phyloP scores from a whole-genome alignment of 768 basidiomycete genomes.

The Tricholoma hemisulphureum region DNA sequence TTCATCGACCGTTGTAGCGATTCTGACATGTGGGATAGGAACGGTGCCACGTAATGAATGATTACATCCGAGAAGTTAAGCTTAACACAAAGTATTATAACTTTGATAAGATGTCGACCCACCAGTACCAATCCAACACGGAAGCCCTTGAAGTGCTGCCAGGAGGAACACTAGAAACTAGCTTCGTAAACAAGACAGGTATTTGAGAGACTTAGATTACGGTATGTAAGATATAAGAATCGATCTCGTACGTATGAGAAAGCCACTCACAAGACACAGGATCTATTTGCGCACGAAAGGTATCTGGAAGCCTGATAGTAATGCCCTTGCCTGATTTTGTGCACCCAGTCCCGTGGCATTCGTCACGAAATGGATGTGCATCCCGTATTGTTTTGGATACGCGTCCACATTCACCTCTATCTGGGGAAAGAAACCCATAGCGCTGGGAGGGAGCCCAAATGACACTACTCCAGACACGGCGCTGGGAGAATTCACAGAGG shows the following conservation, averaged over 20 bases:
- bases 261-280: neutral
- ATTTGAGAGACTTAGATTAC: neutral
- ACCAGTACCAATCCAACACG: too few species aligned
- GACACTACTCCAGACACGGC: slow-evolving; percentile 86
- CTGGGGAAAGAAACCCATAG: slow-evolving; percentile 92
- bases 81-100: too few species aligned
- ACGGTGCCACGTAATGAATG: too few species aligned
- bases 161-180: neutral
- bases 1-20: too few species aligned
- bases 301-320: slow-evolving; percentile 90
- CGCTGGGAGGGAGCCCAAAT: slow-evolving; percentile 79
- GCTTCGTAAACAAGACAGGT: neutral
- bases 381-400: slow-evolving; percentile 83
- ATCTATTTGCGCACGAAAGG: slow-evolving; percentile 64
- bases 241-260: neutral
- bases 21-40: too few species aligned
- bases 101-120: too few species aligned
- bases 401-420: slow-evolving; percentile 92
- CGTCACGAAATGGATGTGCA: slow-evolving; percentile 94
- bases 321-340: slow-evolving; percentile 80
- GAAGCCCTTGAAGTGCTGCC: too few species aligned
- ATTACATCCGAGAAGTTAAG: too few species aligned
- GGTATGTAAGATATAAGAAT: neutral
- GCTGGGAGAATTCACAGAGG: slow-evolving; percentile 68
- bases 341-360: slow-evolving; percentile 86